Base-by-base conservation (phyloP, 257 asterid species). In the Misopates orontium region DNA sequence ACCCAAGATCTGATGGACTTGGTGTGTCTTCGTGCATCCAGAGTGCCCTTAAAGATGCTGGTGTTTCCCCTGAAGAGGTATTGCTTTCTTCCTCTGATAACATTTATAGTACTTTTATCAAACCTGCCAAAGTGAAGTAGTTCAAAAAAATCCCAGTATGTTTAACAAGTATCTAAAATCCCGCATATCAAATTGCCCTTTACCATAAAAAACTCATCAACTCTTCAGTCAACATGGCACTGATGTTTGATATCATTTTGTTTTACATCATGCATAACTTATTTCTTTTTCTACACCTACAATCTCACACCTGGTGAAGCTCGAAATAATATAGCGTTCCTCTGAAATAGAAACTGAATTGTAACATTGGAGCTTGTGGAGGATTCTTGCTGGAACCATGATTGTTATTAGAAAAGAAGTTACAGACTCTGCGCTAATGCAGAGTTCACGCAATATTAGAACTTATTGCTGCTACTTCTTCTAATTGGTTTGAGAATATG, bases 51-150 rank as follows among this genome's bases (percentile, higher is more conserved):
- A 86, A 73, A 73, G 98, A 91, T 80, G 88, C 91, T 66, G 98
- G 96, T 41, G 94, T 91, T 69, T 91, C 98, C 32, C 89, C 91
- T 25, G 96, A 91, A 75, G 98, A 91, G 98, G 98, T 91, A 78
- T 40, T 77, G 20, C 58, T 42, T 68, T 45, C 68, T 61, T 39
- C 23, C 51, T 39, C 12, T 4, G 15, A 59, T 39, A 1, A 19
- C n/a, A 13, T 19, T 4, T 18, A 3, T 18, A 8, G 22, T 28
- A 8, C 9, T 32, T 36, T 36, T 4, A 9, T 9, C 11, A 36
- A 4, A 5, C 10, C 8, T 10, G 11, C 11, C 42, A 1, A 36
- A 4, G 11, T 4, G 8, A 36, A 36, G 42, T 36, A 9, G 10
- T 36, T 36, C 1, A 10, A 3, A 36, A 1, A 9, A 36, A 36